A percentile compares a stretch with the other conserved stretches of the same genome.
phyloP scores from a whole-genome alignment of 2,329 filamentous ascomycete species.

The Xylariaceae sp. region DNA sequence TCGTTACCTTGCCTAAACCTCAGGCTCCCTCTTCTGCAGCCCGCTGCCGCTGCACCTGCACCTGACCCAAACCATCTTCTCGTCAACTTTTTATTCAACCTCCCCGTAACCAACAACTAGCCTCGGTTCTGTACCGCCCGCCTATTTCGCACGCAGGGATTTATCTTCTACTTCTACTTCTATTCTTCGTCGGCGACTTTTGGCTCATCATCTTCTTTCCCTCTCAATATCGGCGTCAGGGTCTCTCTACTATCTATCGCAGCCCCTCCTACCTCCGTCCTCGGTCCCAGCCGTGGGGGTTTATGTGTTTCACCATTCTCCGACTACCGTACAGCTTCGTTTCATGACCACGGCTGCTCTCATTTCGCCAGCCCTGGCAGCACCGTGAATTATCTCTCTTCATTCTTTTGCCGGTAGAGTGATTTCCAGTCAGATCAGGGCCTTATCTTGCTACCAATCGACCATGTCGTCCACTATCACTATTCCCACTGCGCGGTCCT shows the following conservation, averaged over 20 bases:
- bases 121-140: constrained; percentile 1
- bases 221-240: constrained; percentile 3
- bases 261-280: not conserved
- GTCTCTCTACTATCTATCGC: not conserved
- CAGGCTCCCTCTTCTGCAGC: constrained; percentile 24
- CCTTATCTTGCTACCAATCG: constrained; percentile 27
- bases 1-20: not conserved
- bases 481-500: constrained; percentile 60
- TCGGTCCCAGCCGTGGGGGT: constrained; percentile 6
- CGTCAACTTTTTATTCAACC: constrained; percentile 6
- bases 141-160: constrained; percentile 3
- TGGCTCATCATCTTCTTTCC: constrained; percentile 2
- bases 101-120: constrained; percentile 3
- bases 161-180: constrained; percentile 14
- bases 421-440: not conserved
- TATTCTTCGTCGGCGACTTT: constrained; percentile 10
- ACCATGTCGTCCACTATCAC: constrained; percentile 72
- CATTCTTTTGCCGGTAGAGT: constrained; percentile 1
- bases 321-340: constrained; percentile 17
- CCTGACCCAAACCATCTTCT: constrained; percentile 19
- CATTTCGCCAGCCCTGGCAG: constrained; percentile 2
- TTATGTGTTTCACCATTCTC: constrained; percentile 21
- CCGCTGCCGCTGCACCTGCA: constrained; percentile 22
- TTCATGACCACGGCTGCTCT: constrained; percentile 17
- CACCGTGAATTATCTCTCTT: constrained; percentile 7